Evolutionary conservation across 306 rosid species (phyloP), one percentile per base, ranked within the genome.

Genomic region (Mucuna pruriens): DNA sequence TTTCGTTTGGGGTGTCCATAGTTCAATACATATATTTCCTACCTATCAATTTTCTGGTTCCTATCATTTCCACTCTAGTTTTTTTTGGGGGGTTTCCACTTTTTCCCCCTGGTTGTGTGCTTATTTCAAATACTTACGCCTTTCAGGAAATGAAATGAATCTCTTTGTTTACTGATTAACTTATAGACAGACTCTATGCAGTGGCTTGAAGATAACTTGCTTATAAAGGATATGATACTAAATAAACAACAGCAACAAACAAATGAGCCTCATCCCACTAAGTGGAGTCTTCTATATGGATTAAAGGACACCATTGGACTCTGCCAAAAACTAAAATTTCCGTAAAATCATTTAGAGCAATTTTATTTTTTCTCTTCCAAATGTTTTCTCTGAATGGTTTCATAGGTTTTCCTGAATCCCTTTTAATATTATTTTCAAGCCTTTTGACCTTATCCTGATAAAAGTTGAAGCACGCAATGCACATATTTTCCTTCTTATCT

Each of bases 41-140:
- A 9, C 40, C 11, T 10, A 42, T 42, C 15, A 42, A 42, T 42
- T 42, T 42, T 42, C 48, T 42, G 12, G 48, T 16, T 48, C 55
- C 76, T 55, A 40, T 46, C n/a, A n/a, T n/a, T n/a, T n/a, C n/a
- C 69, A 17, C 7, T 29, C 52, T 38, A 34, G 39, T 77, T 55
- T 13, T 36, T 6, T 4, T 20, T 49, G 38, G 2, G 19, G 20
- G 17, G 9, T 40, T 29, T 22, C 34, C 31, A 22, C 9, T 26
- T 19, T 26, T 0, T 15, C 36, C 11, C 16, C 36, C 66, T 36
- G 11, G 38, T 46, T 13, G 54, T 34, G 63, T 20, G 57, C 75
- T 65, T 74, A 46, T 64, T 76, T 71, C 49, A 74, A 71, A 71
- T 62, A 17, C 78, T 71, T 57, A 36, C 58, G 69, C 64, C 33